Evolutionary conservation across 1,284 basidiomycete genomes (phyloP).

Genomic region (Mrakiaceae sp.): DNA sequence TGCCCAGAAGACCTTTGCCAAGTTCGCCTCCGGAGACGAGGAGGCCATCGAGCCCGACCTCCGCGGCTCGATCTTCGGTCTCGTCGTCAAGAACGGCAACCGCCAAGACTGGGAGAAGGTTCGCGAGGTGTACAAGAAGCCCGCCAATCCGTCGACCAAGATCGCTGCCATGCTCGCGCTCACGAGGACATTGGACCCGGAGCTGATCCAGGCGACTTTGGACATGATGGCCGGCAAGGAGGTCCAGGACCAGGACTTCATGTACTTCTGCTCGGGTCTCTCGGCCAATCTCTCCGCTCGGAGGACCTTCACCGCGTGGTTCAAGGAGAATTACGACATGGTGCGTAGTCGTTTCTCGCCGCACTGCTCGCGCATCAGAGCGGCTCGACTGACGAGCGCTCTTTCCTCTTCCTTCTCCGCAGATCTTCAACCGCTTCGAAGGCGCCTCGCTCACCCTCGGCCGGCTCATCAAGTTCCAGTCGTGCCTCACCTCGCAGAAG

Average conservation of each 20-base stretch:
- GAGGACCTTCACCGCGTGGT: constrained; percentile 53
- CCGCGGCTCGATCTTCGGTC: constrained; percentile 34
- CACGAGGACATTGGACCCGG: constrained; percentile 32
- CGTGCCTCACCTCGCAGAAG: constrained; percentile 49
- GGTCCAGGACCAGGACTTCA: constrained; percentile 44
- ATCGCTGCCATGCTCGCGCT: constrained; percentile 51
- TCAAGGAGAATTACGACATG: constrained; percentile 53
- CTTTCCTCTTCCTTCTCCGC: constrained; percentile 23
- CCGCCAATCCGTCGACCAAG: constrained; percentile 58
- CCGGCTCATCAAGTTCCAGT: constrained; percentile 26
- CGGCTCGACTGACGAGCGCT: constrained; percentile 24
- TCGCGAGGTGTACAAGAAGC: constrained; percentile 56
- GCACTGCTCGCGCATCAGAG: background rate
- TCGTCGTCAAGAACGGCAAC: constrained; percentile 41
- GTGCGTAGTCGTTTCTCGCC: background rate
- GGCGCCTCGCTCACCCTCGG: constrained; percentile 26
- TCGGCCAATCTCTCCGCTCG: constrained; percentile 4
- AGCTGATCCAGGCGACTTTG: constrained; percentile 49
- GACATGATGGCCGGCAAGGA: constrained; percentile 42
- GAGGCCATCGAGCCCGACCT: constrained; percentile 69
- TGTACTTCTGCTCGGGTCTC: constrained; percentile 5
- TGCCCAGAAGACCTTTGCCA: constrained; percentile 56
- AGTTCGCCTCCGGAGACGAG: constrained; percentile 61
- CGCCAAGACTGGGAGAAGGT: constrained; percentile 67
- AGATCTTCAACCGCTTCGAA: constrained; percentile 7